Percentiles rank a stretch among this genome's conserved stretches.
These are phyloP conservation scores for Nitzschia sp. DNA, from an alignment of 108 stramenopile genomes.

Conservation along the genomic window DNA sequence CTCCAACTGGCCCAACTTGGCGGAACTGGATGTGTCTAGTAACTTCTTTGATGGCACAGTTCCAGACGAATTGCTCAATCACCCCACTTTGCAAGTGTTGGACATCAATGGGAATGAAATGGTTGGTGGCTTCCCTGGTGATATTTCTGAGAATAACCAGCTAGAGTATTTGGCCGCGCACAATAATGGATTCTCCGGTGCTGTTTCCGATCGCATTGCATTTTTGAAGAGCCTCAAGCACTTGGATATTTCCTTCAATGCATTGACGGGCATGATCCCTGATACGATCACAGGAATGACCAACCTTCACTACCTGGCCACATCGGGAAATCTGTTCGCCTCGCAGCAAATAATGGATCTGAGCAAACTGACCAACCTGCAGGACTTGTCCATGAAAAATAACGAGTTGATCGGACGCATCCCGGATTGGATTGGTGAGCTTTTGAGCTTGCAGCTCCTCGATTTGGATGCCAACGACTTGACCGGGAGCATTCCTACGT, in stretches of 20 bases:
- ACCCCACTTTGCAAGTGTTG: constrained; percentile 16
- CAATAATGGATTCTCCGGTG: constrained; percentile 18
- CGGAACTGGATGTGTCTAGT: constrained; percentile 21
- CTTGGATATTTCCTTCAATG: constrained; percentile 33
- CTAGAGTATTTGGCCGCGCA: constrained; percentile 25
- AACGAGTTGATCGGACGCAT: constrained; percentile 35
- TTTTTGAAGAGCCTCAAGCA: constrained; percentile 24
- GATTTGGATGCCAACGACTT: constrained; percentile 44
- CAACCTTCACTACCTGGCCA: constrained; percentile 20
- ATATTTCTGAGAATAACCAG: not conserved
- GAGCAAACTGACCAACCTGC: constrained; percentile 29
- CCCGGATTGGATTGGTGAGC: constrained; percentile 29
- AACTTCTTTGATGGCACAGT: constrained; percentile 5
- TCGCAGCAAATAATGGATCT: constrained; percentile 8
- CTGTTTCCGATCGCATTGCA: constrained; percentile 16
- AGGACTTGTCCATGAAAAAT: constrained; percentile 34
- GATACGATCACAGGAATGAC: constrained; percentile 23
- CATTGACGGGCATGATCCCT: constrained; percentile 30
- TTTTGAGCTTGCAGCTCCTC: constrained; percentile 33
- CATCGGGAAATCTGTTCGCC: constrained; percentile 13
- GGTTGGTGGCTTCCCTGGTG: constrained; percentile 23
- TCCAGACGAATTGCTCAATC: constrained; percentile 3
- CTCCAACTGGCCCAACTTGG: constrained; percentile 2
- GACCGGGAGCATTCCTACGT: constrained; percentile 26
- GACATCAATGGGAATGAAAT: constrained; percentile 28